phyloP scores from a whole-genome alignment of 257 asterid species.

The Lycium ferocissimum region DNA sequence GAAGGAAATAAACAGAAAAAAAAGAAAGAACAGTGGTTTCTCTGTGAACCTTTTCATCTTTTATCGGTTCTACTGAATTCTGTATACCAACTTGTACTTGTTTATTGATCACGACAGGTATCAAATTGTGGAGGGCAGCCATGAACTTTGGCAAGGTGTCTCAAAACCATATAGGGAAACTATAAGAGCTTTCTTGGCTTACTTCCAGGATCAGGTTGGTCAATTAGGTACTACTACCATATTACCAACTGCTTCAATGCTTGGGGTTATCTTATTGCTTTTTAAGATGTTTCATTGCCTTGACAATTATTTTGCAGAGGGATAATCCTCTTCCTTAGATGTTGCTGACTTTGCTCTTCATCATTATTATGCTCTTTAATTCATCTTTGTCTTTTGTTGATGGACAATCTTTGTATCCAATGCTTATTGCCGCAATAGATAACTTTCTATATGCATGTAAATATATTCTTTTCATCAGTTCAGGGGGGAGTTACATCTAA shows the following conservation, averaged over 20 bases:
- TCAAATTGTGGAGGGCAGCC: conserved; percentile 88
- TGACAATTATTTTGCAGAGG: conserved; percentile 7
- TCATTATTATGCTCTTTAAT: conserved; percentile 23
- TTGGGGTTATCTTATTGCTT: background rate
- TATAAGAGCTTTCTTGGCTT: conserved; percentile 90
- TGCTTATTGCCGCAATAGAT: conserved; percentile 19
- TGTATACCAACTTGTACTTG: conserved; percentile 36
- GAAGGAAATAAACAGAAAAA: background rate
- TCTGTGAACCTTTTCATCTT: conserved; percentile 22
- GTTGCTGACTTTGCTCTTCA: conserved; percentile 8
- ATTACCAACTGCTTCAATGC: background rate
- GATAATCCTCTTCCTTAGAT: background rate
- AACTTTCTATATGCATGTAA: background rate
- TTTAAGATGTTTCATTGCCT: background rate
- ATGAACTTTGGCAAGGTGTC: conserved; percentile 85
- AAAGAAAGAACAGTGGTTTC: background rate
- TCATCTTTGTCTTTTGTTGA: conserved; percentile 1
- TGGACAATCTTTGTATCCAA: background rate
- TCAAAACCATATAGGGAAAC: conserved; percentile 98
- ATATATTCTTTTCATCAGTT: background rate
- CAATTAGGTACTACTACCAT: background rate
- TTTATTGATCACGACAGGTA: conserved; percentile 63
- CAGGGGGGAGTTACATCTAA: background rate
- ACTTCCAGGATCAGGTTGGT: conserved; percentile 93
- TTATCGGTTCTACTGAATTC: conserved; percentile 19